These are phyloP conservation scores for Wilcoxina mikolae DNA, from an alignment of 495 filamentous ascomycete species.

Conservation along the genomic window DNA sequence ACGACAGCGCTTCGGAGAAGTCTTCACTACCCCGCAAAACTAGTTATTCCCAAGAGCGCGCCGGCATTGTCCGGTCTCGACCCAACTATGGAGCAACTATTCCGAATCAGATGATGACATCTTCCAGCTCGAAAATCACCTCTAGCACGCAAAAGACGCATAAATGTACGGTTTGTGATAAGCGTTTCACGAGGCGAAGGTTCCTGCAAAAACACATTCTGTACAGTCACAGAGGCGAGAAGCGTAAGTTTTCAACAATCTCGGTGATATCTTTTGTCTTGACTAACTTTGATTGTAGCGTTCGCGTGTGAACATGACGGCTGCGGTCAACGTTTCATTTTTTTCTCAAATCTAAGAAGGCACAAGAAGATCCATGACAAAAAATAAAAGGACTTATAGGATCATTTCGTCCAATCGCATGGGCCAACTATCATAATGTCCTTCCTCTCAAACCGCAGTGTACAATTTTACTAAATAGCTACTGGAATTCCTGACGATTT, in stretches of 20 bases:
- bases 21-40: no score
- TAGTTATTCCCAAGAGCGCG: slow-evolving; percentile 17
- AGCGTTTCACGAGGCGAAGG: slow-evolving; percentile 91
- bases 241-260: slow-evolving; percentile 65
- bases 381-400: no score
- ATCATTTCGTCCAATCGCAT: no score
- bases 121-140: slow-evolving; percentile 93
- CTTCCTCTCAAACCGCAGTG: no score
- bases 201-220: slow-evolving; percentile 97
- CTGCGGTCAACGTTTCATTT: slow-evolving; percentile 91
- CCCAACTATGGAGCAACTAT: slow-evolving; percentile 47
- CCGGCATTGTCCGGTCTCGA: slow-evolving; percentile 43
- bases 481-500: no score
- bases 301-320: slow-evolving; percentile 90
- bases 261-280: no score
- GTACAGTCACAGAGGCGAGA: slow-evolving; percentile 98
- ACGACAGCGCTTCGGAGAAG: no score
- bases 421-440: no score
- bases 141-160: slow-evolving; percentile 98
- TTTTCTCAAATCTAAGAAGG: slow-evolving; percentile 87
- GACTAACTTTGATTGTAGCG: no score
- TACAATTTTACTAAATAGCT: no score
- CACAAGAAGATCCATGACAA: slow-evolving; percentile 95
- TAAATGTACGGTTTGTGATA: slow-evolving; percentile 99
- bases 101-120: slow-evolving; percentile 95